Evolutionary conservation across 2,329 filamentous ascomycete genomes (phyloP).

Genomic region (Trichophyton simii): DNA sequence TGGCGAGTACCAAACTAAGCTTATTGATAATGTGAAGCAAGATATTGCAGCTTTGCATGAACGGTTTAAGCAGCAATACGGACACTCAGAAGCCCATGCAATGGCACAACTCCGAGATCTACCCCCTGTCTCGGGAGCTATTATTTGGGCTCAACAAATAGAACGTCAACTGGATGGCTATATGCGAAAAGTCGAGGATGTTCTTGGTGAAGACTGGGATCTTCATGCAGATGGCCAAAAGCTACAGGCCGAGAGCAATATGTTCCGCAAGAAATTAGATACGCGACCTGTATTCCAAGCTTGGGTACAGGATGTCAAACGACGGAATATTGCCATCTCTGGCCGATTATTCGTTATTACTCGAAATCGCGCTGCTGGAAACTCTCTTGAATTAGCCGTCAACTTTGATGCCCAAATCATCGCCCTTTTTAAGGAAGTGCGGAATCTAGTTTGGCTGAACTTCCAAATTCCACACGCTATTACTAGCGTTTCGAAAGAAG

Average conservation of each 20-base stretch:
- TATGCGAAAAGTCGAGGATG: constrained; percentile 98
- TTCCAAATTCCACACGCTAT: constrained; percentile 90
- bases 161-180: constrained; percentile 90
- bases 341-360: constrained; percentile 84
- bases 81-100: constrained; percentile 90
- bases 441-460: constrained; percentile 89
- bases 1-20: constrained; percentile 91
- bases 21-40: constrained; percentile 95
- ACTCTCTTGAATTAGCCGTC: constrained; percentile 74
- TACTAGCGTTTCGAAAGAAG: constrained; percentile 92
- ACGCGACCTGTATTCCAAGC: constrained; percentile 89
- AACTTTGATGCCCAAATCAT: constrained; percentile 98
- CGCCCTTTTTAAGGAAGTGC: constrained; percentile 94
- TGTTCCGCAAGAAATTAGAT: constrained; percentile 93
- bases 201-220: constrained; percentile 87
- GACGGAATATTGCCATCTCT: constrained; percentile 79
- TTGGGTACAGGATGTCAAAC: constrained; percentile 82
- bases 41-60: constrained; percentile 90
- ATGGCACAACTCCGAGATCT: constrained; percentile 97
- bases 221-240: constrained; percentile 92
- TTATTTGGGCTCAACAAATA: constrained; percentile 96
- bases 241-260: constrained; percentile 74
- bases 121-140: constrained; percentile 88
- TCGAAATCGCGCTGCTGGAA: constrained; percentile 79
- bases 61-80: constrained; percentile 97